Percentiles rank a stretch among this genome's conserved stretches.
Conservation (phyloP, 129 eudicot species). For the Artemisia tridentata region DNA sequence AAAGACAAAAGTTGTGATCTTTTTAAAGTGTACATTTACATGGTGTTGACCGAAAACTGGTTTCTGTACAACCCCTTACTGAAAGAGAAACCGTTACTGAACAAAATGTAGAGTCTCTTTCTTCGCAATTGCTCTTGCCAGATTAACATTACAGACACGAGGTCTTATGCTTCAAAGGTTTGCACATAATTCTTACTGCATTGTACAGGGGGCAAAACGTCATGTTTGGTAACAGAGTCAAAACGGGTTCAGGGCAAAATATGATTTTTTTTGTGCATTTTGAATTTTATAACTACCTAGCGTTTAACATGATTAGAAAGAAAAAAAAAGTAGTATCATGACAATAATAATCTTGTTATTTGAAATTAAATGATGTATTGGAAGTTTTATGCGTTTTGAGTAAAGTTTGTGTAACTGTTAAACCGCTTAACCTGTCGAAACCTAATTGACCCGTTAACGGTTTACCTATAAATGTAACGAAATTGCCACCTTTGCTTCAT, state of each 20-base stretch:
- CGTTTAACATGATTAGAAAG: not conserved
- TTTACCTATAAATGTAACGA: too few species aligned
- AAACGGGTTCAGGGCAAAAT: not conserved
- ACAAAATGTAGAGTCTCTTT: slow-evolving; percentile 63
- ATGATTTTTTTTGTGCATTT: not conserved
- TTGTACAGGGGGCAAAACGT: not conserved
- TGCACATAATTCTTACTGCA: not conserved
- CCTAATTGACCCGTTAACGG: too few species aligned
- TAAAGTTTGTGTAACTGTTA: too few species aligned
- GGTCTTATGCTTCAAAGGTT: slow-evolving; percentile 73
- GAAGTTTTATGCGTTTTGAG: too few species aligned
- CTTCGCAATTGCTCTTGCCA: slow-evolving; percentile 74
- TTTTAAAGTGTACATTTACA: slow-evolving; percentile 52
- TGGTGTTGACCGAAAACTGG: slow-evolving; percentile 84
- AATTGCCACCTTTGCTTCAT: not conserved
- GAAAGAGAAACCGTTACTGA: slow-evolving; percentile 36
- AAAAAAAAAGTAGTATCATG: not conserved
- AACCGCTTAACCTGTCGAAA: too few species aligned
- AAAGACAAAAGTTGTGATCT: slow-evolving; percentile 82
- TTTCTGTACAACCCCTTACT: slow-evolving; percentile 39
- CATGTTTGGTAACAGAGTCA: slow-evolving; percentile 1
- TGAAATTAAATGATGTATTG: too few species aligned
- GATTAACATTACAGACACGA: slow-evolving; percentile 75
- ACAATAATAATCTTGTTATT: too few species aligned
- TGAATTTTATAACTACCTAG: not conserved